phyloP scores from a whole-genome alignment of 257 asterid genomes.

The Striga asiatica region DNA sequence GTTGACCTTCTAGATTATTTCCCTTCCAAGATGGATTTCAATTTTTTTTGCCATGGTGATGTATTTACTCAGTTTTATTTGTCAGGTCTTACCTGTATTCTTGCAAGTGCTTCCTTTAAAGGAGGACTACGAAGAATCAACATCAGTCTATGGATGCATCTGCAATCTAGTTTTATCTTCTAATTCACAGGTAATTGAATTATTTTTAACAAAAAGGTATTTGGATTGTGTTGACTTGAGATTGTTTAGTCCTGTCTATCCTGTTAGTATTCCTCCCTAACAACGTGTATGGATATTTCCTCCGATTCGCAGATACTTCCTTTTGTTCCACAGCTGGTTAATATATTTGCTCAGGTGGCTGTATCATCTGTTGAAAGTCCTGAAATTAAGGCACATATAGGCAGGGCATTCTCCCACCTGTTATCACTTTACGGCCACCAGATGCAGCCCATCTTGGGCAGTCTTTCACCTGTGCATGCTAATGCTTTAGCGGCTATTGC shows the following conservation, averaged over 20 bases:
- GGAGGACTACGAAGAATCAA: slow-evolving; percentile 91
- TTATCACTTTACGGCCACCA: slow-evolving; percentile 76
- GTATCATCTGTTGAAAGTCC: slow-evolving; percentile 71
- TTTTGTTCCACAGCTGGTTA: slow-evolving; percentile 71
- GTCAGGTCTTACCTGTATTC: slow-evolving; percentile 79
- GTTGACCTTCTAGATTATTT: slow-evolving; percentile 24
- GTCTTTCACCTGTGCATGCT: slow-evolving; percentile 73
- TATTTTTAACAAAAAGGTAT: not conserved
- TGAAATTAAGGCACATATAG: slow-evolving; percentile 70
- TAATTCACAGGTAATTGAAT: slow-evolving; percentile 62
- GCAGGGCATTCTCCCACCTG: slow-evolving; percentile 90
- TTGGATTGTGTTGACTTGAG: slow-evolving; percentile 1
- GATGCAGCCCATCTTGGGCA: slow-evolving; percentile 85
- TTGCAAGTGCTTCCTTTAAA: slow-evolving; percentile 89
- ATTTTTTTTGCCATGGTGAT: slow-evolving; percentile 9
- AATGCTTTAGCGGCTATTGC: slow-evolving; percentile 82
- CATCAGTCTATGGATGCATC: slow-evolving; percentile 77
- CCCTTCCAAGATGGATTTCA: not conserved
- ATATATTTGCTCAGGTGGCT: slow-evolving; percentile 84
- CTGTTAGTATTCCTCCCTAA: not conserved
- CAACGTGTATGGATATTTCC: slow-evolving; percentile 6
- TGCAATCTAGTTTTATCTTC: slow-evolving; percentile 78
- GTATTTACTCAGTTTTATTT: slow-evolving; percentile 13
- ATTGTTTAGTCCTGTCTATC: not conserved
- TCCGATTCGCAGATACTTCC: slow-evolving; percentile 54